These are phyloP conservation scores for Aspergillus taichungensis DNA, from an alignment of 495 filamentous ascomycete genomes.

Conservation along the genomic window DNA sequence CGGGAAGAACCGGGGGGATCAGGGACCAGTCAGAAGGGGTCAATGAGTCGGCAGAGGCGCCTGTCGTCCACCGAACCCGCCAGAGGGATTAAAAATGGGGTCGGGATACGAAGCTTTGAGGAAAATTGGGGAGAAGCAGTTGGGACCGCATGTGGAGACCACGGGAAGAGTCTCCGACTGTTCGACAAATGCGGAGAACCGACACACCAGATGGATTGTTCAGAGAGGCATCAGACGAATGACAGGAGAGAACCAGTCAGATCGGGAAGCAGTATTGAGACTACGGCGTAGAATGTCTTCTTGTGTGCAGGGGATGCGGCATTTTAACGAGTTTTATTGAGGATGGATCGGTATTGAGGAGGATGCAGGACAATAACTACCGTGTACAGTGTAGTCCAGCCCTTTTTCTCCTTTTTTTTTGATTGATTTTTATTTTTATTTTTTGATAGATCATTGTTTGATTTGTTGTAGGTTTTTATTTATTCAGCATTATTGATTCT, in stretches of 20 bases:
- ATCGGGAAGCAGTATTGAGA: background rate
- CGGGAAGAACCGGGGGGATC: constrained; percentile 34
- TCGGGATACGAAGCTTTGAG: constrained; percentile 27
- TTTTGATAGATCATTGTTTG: too few species aligned
- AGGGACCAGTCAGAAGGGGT: constrained; percentile 21
- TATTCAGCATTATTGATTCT: too few species aligned
- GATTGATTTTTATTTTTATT: background rate
- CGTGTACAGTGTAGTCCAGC: constrained; percentile 12
- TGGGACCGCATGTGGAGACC: constrained; percentile 12
- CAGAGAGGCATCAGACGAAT: constrained; percentile 1
- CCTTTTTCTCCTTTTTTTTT: background rate
- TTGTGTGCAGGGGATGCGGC: constrained; percentile 6
- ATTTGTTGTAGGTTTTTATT: too few species aligned
- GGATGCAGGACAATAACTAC: constrained; percentile 13
- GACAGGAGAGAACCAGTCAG: constrained; percentile 1
- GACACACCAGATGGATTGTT: constrained; percentile 1
- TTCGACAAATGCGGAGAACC: constrained; percentile 19
- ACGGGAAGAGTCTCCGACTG: constrained; percentile 11
- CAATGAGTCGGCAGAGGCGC: constrained; percentile 29
- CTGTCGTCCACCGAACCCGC: constrained; percentile 23
- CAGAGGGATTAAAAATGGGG: constrained; percentile 20
- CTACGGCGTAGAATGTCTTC: too few species aligned
- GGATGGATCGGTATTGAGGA: too few species aligned
- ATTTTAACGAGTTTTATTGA: constrained; percentile 12
- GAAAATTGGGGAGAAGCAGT: constrained; percentile 16